Evolutionary conservation across 768 basidiomycete species (phyloP).

Genomic region (Galerina sulciceps): DNA sequence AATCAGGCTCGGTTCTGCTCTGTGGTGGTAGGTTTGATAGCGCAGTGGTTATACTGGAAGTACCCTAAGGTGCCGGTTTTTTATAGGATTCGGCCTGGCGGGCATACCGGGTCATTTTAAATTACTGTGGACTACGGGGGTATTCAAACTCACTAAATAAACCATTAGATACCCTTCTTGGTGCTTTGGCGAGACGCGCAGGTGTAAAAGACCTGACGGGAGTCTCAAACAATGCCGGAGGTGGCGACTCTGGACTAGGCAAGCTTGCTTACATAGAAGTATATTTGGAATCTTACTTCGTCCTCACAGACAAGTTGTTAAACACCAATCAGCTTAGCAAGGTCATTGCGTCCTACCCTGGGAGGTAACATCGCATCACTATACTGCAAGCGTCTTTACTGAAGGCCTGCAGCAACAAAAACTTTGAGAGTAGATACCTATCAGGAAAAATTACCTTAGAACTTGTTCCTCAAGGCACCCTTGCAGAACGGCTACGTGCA

Average conservation of each 20-base stretch:
- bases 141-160: not conserved
- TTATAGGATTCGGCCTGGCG: slow-evolving; percentile 83
- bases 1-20: slow-evolving; percentile 77
- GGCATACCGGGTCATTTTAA: slow-evolving; percentile 74
- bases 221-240: slow-evolving; percentile 89
- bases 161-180: slow-evolving; percentile 77
- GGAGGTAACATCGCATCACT: slow-evolving; percentile 54
- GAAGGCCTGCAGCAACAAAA: slow-evolving; percentile 66
- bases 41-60: not conserved
- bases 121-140: not conserved
- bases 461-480: slow-evolving; percentile 90
- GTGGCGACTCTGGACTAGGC: slow-evolving; percentile 75
- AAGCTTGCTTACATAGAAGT: slow-evolving; percentile 7
- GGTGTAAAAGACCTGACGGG: slow-evolving; percentile 79
- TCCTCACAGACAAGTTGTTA: slow-evolving; percentile 66
- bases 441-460: slow-evolving; percentile 83
- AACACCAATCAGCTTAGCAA: slow-evolving; percentile 78
- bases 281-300: not conserved
- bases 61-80: not conserved
- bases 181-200: slow-evolving; percentile 72
- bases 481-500: slow-evolving; percentile 86
- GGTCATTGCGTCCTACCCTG: slow-evolving; percentile 89
- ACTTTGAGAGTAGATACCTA: slow-evolving; percentile 82
- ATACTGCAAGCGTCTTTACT: not conserved
- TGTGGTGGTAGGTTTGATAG: slow-evolving; percentile 68